Evolutionary conservation across 495 filamentous ascomycete species (phyloP).

Genomic region (Thozetella sp.): DNA sequence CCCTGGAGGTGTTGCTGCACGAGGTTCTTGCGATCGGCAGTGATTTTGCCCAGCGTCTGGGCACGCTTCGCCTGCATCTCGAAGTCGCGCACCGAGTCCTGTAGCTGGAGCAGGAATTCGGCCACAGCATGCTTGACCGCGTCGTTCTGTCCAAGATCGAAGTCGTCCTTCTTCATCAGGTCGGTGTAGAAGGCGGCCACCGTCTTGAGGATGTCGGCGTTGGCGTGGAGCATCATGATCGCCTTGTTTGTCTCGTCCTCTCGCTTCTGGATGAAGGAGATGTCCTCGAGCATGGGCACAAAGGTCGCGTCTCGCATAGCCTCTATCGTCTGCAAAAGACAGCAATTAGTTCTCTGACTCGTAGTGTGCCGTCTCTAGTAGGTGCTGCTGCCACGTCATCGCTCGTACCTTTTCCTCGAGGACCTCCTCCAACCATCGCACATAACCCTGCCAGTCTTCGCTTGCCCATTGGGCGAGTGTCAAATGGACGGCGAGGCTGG

Average conservation of each 20-base stretch:
- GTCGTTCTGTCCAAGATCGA: background rate
- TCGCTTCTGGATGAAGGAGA: background rate
- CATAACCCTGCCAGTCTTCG: background rate
- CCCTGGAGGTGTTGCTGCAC: slow-evolving; percentile 4
- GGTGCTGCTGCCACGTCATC: background rate
- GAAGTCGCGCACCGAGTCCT: background rate
- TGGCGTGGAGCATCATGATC: background rate
- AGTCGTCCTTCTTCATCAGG: background rate
- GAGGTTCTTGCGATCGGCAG: slow-evolving; percentile 1
- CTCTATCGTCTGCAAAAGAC: background rate
- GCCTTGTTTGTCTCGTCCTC: slow-evolving; percentile 4
- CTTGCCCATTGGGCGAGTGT: background rate
- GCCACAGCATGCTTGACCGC: background rate
- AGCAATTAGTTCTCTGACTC: too few species aligned
- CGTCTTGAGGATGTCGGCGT: background rate
- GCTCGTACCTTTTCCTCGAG: background rate
- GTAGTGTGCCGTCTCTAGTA: background rate
- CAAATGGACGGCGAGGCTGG: slow-evolving; percentile 4
- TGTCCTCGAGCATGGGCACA: background rate
- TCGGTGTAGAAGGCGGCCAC: background rate
- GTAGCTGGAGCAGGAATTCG: slow-evolving; percentile 1
- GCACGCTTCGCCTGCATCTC: background rate
- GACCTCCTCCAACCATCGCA: slow-evolving; percentile 2
- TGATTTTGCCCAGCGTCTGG: slow-evolving; percentile 1
- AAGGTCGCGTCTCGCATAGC: too few species aligned